A percentile compares a stretch with the other conserved stretches of the same genome.
Evolutionary conservation across 1,139 yeast species (phyloP).

Genomic region (Suhomyces ambrosiae): DNA sequence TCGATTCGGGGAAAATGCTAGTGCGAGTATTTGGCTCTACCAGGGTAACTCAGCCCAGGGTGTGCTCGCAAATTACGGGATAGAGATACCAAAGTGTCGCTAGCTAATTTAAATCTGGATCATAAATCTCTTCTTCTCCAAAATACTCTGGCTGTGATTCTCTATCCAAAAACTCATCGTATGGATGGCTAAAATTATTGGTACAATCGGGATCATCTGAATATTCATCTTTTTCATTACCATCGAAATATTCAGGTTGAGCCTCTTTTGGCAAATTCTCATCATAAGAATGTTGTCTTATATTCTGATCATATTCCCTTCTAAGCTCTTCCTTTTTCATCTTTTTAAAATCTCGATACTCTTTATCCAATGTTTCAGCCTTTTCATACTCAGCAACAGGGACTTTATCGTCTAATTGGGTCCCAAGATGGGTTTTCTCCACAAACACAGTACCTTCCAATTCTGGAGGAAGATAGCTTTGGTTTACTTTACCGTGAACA

Average conservation of each 20-base stretch:
- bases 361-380: constrained; percentile 18
- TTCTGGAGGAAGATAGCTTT: constrained; percentile 66
- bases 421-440: constrained; percentile 43
- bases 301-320: neutral
- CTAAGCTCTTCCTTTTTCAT: constrained; percentile 10
- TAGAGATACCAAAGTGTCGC: no score
- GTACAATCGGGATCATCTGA: constrained; percentile 42
- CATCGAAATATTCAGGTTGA: constrained; percentile 45
- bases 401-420: constrained; percentile 30
- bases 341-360: constrained; percentile 8
- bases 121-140: constrained; percentile 13
- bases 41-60: no score
- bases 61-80: no score
- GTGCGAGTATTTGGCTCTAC: no score
- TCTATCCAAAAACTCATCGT: constrained; percentile 35
- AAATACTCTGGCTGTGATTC: constrained; percentile 30
- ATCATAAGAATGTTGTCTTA: constrained; percentile 28
- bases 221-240: constrained; percentile 32
- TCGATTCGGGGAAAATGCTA: neutral
- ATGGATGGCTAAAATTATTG: constrained; percentile 37
- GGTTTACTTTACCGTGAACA: constrained; percentile 70
- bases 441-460: constrained; percentile 35
- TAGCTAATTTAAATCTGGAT: constrained; percentile 12
- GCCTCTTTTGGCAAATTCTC: constrained; percentile 40
- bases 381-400: constrained; percentile 22